Evolutionary conservation across 2,329 filamentous ascomycete species (phyloP), one percentile per base, ranked within the genome.

Genomic region (Talaromyces verruculosus): DNA sequence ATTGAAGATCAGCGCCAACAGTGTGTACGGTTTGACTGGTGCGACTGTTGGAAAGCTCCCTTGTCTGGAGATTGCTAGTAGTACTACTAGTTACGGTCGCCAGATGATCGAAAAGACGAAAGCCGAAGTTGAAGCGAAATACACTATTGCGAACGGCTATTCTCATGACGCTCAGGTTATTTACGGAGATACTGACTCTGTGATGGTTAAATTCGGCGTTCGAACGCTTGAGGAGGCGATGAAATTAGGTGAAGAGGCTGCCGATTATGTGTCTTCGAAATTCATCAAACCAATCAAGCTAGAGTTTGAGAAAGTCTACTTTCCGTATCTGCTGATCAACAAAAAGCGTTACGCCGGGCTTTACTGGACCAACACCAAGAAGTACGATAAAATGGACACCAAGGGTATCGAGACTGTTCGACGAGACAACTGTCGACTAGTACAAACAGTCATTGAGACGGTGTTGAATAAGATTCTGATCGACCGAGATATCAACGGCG

Each of bases 91-190:
- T 82, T 99, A 97, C 74, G 95, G 95, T 71, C 92, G 95, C 72
- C 91, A 97, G 76, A 99, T 99, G 95, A 99, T 99, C 82, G 94
- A 98, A 78, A 95, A 89, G 81, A 98, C 95, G 0, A 98, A 97
- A 79, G 86, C 90, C n/a, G 95, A 98, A 76, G 95, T 99, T 6
- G 94, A 98, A 79, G 84, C 86, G 47, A 89, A 88, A 70, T 99
- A 97, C 79, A 94, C 87, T 59, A 93, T 97, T 65, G 91, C 91
- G 60, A 98, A 99, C 73, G 95, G 95, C 19, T 99, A 98, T 79
- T 88, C 87, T 1, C 92, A 98, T 76, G 91, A 99, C 77, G 95
- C 95, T 0, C 89, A 97, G 75, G 95, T 99, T 80, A 96, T 99
- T 69, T 99, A 99, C 72, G 95, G 95, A 82, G 95, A 99, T 79